Evolutionary conservation across 2,329 filamentous ascomycete genomes (phyloP).

Genomic region (Aphanoascus verrucosus): DNA sequence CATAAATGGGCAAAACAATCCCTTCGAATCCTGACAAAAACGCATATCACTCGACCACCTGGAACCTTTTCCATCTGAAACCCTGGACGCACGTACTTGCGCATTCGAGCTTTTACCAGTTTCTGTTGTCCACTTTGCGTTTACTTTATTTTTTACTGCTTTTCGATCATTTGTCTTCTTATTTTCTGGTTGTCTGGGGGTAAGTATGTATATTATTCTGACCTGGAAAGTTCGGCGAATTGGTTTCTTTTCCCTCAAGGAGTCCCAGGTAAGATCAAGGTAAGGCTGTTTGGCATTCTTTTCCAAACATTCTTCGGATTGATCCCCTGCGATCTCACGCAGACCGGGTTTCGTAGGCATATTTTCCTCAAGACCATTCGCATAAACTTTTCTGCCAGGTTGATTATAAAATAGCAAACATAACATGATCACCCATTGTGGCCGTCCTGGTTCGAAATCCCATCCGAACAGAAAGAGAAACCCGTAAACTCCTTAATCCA

Average conservation of each 20-base stretch:
- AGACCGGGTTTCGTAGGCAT: conserved; percentile 9
- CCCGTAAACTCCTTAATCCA: neutral
- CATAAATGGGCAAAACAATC: neutral
- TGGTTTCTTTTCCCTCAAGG: conserved; percentile 7
- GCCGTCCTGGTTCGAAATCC: neutral
- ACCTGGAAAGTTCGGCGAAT: conserved; percentile 13
- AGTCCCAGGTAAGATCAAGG: conserved; percentile 34
- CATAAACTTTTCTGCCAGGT: neutral
- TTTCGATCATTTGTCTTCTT: conserved; percentile 19
- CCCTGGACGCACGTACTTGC: neutral
- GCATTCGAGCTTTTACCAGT: neutral
- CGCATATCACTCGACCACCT: neutral
- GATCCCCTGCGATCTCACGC: conserved; percentile 13
- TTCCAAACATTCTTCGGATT: conserved; percentile 16
- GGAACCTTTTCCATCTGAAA: neutral
- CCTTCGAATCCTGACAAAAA: neutral
- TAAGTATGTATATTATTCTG: conserved; percentile 35
- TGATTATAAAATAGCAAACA: neutral
- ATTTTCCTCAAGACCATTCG: neutral
- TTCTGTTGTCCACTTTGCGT: neutral
- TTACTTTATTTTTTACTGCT: conserved; percentile 14
- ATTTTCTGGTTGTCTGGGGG: conserved; percentile 28
- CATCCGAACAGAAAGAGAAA: conserved; percentile 11
- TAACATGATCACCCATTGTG: neutral
- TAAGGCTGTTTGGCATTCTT: conserved; percentile 27